Base-by-base conservation (phyloP, 148 eudicot species). In the Selenicereus undatus region DNA sequence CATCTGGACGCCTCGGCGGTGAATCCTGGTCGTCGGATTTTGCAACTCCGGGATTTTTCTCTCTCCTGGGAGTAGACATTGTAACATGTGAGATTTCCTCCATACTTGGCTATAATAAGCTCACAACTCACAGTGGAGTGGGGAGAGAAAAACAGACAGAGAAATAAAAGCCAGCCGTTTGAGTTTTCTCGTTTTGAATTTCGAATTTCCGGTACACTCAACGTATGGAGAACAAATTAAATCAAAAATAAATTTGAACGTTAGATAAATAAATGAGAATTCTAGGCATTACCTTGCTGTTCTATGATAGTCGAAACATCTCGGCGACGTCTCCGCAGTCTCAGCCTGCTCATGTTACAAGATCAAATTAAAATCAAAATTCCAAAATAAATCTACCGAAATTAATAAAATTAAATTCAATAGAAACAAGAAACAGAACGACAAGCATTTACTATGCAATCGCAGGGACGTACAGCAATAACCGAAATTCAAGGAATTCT, bases 131-230 rank as follows among this genome's bases (percentile, higher is more conserved):
- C 3, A 26, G 39, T 51, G 42, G 29, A 36, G 58, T 26, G 35
- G 56, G 54, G 71, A 26, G 16, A 32, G 11, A 32, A 43, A 76
- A 73, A 58, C 26, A 71, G 30, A 60, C 7, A 75, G 58, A 27
- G 77, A 75, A 45, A 50, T 50, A 27, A 75, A 75, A 32, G 6
- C 64, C 32, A 62, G 35, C 43, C 75, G 74, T 81, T 36, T 71
- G 54, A 62, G 75, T 66, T 62, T 73, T 70, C 50, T 58, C 81
- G 83, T 64, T 84, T 86, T 80, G 77, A 84, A 84, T 84, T 87
- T 87, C 82, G 80, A 84, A 86, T 68, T 81, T 83, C 81, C 79
- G 76, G 81, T 81, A 81, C 77, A 73, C 66, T 30, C 36, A 77
- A 84, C 79, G 81, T 81, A 17, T 77, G 72, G 29, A n/a, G 30